Evolutionary conservation across 352 stramenopile genomes (phyloP).

Genomic region (Globisporangium megalacanthum): DNA sequence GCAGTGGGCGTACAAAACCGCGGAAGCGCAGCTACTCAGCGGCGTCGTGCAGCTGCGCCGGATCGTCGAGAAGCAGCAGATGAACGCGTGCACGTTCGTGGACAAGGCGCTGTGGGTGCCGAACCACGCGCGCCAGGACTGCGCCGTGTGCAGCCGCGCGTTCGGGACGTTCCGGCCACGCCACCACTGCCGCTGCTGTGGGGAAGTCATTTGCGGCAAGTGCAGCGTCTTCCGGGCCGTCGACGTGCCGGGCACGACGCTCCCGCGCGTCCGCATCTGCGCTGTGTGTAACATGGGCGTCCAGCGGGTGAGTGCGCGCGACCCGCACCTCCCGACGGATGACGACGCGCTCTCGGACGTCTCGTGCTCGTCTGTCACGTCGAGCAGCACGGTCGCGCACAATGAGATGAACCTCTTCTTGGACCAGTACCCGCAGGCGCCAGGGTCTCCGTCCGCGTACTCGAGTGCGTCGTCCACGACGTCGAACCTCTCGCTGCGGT

Average conservation of each 20-base stretch:
- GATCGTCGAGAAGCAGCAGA: constrained; percentile 83
- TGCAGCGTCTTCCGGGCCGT: constrained; percentile 80
- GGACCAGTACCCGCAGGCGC: constrained; percentile 68
- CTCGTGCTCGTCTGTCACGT: constrained; percentile 74
- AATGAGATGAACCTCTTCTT: constrained; percentile 81
- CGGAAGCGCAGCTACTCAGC: constrained; percentile 73
- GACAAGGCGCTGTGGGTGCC: constrained; percentile 80
- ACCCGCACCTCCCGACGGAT: constrained; percentile 12
- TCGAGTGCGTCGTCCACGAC: constrained; percentile 60
- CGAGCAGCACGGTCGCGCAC: constrained; percentile 69
- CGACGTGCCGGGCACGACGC: constrained; percentile 70
- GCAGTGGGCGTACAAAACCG: constrained; percentile 80
- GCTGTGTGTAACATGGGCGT: constrained; percentile 83
- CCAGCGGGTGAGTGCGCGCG: constrained; percentile 31
- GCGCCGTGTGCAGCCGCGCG: constrained; percentile 60
- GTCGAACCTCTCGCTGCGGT: constrained; percentile 77
- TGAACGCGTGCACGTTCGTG: constrained; percentile 82
- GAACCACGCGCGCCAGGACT: constrained; percentile 65
- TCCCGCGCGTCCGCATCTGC: constrained; percentile 83
- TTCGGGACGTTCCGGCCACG: constrained; percentile 79
- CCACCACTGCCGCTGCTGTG: constrained; percentile 83
- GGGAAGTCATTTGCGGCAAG: constrained; percentile 87
- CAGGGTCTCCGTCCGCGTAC: constrained; percentile 67
- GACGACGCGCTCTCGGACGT: constrained; percentile 64
- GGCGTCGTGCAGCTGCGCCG: constrained; percentile 75